A percentile compares a stretch with the other conserved stretches of the same genome.
Conservation (phyloP, 2,329 filamentous ascomycete genomes). For the Neonectria faginata region DNA sequence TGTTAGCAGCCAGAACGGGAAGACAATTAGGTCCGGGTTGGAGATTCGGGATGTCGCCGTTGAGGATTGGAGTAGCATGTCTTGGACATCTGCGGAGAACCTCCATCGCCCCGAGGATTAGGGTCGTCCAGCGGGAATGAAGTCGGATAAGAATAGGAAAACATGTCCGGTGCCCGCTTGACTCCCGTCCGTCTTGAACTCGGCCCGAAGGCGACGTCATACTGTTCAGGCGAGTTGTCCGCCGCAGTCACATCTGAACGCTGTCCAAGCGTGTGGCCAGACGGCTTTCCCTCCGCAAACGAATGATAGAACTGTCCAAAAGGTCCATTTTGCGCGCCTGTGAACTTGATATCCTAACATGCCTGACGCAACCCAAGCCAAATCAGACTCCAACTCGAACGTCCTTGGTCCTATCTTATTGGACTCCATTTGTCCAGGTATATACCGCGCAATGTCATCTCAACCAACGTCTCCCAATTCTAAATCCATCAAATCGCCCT, state of each 20-base stretch:
- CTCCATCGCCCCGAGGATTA: not conserved
- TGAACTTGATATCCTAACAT: constrained; percentile 6
- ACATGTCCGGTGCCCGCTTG: constrained; percentile 18
- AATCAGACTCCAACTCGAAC: constrained; percentile 4
- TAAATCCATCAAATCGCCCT: not conserved
- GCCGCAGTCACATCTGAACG: constrained; percentile 6
- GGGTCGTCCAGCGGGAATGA: not conserved
- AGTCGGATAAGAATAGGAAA: not conserved
- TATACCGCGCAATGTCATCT: not conserved
- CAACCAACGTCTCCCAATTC: not conserved
- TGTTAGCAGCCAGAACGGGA: not conserved
- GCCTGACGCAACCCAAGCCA: constrained; percentile 4
- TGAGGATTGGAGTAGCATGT: constrained; percentile 17
- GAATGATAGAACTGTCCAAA: constrained; percentile 13
- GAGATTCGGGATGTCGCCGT: not conserved
- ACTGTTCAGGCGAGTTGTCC: constrained; percentile 3
- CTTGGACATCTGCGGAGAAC: constrained; percentile 12
- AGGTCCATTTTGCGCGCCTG: constrained; percentile 18
- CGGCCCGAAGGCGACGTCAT: constrained; percentile 10
- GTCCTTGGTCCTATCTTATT: constrained; percentile 2
- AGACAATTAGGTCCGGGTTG: not conserved
- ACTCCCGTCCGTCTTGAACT: not conserved
- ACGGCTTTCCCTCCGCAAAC: constrained; percentile 34
- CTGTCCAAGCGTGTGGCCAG: constrained; percentile 2
- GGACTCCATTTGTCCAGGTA: constrained; percentile 1